These are phyloP conservation scores for Gillenia trifoliata DNA, from an alignment of 306 rosid genomes.

Conservation along the genomic window DNA sequence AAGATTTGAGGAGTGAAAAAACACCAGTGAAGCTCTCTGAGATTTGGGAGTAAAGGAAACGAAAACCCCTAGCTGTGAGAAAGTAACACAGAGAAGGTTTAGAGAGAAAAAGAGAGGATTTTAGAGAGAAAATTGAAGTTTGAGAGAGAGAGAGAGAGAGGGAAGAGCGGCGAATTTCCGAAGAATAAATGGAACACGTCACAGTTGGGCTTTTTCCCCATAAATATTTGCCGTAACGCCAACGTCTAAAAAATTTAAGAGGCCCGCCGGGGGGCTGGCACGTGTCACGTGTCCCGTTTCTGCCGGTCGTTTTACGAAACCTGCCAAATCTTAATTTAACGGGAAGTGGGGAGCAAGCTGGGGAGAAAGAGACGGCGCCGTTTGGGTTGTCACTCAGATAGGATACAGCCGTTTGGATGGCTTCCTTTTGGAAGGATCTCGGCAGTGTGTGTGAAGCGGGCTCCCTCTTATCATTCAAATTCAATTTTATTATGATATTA, in stretches of 20 bases:
- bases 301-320: conserved; percentile 29
- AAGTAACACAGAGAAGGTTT: conserved; percentile 15
- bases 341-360: conserved; percentile 30
- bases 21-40: conserved; percentile 42
- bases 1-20: conserved; percentile 1
- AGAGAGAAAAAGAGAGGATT: too few species aligned
- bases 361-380: conserved; percentile 25
- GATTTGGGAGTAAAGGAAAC: conserved; percentile 54
- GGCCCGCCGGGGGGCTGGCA: conserved; percentile 19
- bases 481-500: neutral
- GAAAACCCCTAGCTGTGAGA: conserved; percentile 56
- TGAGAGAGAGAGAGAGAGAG: conserved; percentile 25
- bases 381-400: neutral
- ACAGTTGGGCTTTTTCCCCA: conserved; percentile 22
- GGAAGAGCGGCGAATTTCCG: conserved; percentile 42
- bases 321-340: conserved; percentile 37
- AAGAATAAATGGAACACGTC: conserved; percentile 50
- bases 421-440: neutral
- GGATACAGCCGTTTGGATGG: conserved; percentile 1
- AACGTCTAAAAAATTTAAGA: conserved; percentile 32
- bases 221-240: conserved; percentile 33
- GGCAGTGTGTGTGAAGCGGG: neutral
- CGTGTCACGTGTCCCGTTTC: conserved; percentile 43
- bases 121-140: conserved; percentile 10
- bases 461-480: too few species aligned